A percentile compares a stretch with the other conserved stretches of the same genome.
Evolutionary conservation across 1,284 basidiomycete species (phyloP).

Genomic region (Ganoderma meredithae): DNA sequence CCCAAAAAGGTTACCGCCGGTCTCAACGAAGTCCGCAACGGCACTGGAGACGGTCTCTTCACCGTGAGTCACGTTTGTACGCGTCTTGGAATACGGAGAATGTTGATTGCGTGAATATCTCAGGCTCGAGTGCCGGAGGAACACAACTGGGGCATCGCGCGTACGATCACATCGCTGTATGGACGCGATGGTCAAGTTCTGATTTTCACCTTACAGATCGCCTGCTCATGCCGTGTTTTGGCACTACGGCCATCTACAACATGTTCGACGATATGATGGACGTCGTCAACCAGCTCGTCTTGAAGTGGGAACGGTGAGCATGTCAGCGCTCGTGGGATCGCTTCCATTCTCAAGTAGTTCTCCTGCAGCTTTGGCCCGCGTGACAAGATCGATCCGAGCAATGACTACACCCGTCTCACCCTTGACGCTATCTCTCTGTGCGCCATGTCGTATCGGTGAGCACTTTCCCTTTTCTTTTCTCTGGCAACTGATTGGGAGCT

Average conservation of each 20-base stretch:
- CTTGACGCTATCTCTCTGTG: slow-evolving; percentile 54
- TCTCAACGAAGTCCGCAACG: slow-evolving; percentile 49
- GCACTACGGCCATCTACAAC: no score
- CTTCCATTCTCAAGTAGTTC: not conserved
- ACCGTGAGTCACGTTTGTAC: no score
- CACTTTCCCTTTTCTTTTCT: no score
- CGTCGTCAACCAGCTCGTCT: no score
- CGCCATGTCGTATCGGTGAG: slow-evolving; percentile 51
- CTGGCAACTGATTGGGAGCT: not conserved
- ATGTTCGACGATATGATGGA: no score
- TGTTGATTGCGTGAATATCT: not conserved
- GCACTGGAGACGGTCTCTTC: slow-evolving; percentile 54
- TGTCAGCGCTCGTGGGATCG: no score
- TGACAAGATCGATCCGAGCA: slow-evolving; percentile 50
- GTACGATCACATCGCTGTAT: slow-evolving; percentile 38
- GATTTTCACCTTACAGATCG: slow-evolving; percentile 53
- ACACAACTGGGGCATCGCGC: slow-evolving; percentile 56
- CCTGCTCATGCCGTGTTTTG: slow-evolving; percentile 40
- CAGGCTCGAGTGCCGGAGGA: slow-evolving; percentile 47
- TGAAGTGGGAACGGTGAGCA: no score
- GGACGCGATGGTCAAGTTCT: not conserved
- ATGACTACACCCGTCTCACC: slow-evolving; percentile 57
- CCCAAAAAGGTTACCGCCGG: slow-evolving; percentile 46
- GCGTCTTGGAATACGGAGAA: no score
- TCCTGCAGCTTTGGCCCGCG: slow-evolving; percentile 49